Conservation (phyloP, 352 stramenopile species). For the Phytophthora nicotianae region DNA sequence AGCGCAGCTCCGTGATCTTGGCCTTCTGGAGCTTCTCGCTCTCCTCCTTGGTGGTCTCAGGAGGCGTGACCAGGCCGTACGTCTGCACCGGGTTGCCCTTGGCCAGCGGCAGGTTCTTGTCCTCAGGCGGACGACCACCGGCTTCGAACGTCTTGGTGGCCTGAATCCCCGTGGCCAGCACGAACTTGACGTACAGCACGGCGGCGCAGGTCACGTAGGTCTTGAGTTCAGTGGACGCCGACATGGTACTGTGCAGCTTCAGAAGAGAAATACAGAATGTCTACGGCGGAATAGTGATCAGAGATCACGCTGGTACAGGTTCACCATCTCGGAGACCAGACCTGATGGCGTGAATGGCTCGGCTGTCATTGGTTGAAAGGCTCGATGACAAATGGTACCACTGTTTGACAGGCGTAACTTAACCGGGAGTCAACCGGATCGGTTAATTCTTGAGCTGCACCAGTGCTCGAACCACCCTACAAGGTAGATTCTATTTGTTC, state of each 20-base stretch:
- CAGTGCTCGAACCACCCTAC: too few species aligned
- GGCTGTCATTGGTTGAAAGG: constrained; percentile 12
- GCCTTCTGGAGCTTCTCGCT: constrained; percentile 39
- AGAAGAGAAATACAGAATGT: constrained; percentile 20
- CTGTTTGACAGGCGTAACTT: constrained; percentile 24
- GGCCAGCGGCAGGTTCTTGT: constrained; percentile 47
- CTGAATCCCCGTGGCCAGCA: constrained; percentile 52
- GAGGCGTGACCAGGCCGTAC: constrained; percentile 40
- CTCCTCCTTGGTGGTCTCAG: constrained; percentile 28
- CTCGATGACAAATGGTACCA: constrained; percentile 7
- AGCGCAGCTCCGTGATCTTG: constrained; percentile 44
- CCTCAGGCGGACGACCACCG: constrained; percentile 53
- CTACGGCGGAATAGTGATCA: background rate
- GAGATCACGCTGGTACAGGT: background rate
- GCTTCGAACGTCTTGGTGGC: constrained; percentile 54
- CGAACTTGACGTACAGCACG: constrained; percentile 74
- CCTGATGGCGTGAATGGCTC: constrained; percentile 35
- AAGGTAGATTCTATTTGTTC: too few species aligned
- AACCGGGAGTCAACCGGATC: constrained; percentile 19
- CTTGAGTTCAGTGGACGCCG: constrained; percentile 45
- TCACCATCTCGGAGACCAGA: constrained; percentile 20
- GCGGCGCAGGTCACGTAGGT: constrained; percentile 55
- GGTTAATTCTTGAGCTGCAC: too few species aligned
- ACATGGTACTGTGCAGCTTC: constrained; percentile 26
- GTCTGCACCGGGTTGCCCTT: constrained; percentile 45